These are phyloP conservation scores for Penicillium glabrum DNA, from an alignment of 2,329 filamentous ascomycete species.

Conservation along the genomic window DNA sequence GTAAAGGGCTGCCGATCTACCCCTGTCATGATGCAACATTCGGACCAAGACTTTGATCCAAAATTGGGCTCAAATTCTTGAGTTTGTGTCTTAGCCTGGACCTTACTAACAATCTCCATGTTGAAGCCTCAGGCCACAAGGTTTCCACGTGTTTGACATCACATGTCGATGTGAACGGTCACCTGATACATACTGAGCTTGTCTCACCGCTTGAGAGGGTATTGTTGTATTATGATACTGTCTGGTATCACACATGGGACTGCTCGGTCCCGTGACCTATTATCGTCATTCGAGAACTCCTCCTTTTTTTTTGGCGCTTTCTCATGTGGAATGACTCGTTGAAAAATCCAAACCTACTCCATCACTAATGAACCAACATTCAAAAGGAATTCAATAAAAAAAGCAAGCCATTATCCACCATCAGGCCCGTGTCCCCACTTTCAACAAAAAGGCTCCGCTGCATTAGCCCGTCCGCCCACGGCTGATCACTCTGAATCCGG, in stretches of 20 bases:
- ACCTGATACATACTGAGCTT: background rate
- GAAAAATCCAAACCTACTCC: background rate
- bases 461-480: slow-evolving; percentile 28
- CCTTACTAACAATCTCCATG: too few relatives aligned
- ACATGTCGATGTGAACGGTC: too few relatives aligned
- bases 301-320: background rate
- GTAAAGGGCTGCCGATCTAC: background rate
- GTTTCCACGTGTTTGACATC: too few relatives aligned
- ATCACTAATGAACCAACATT: background rate
- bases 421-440: slow-evolving; percentile 19
- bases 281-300: background rate
- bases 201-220: background rate
- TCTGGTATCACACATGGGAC: background rate
- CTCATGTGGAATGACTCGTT: background rate
- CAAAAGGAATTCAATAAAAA: slow-evolving; percentile 1
- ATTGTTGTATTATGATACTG: background rate
- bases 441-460: slow-evolving; percentile 24
- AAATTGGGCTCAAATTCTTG: too few relatives aligned
- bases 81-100: too few relatives aligned
- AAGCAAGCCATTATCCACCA: slow-evolving; percentile 3
- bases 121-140: too few relatives aligned
- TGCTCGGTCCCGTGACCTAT: background rate
- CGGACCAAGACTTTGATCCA: too few relatives aligned
- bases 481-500: slow-evolving; percentile 30
- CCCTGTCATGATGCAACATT: too few relatives aligned